These are phyloP conservation scores for Solanum lycopersicoides DNA, from an alignment of 257 asterid species.

Conservation along the genomic window DNA sequence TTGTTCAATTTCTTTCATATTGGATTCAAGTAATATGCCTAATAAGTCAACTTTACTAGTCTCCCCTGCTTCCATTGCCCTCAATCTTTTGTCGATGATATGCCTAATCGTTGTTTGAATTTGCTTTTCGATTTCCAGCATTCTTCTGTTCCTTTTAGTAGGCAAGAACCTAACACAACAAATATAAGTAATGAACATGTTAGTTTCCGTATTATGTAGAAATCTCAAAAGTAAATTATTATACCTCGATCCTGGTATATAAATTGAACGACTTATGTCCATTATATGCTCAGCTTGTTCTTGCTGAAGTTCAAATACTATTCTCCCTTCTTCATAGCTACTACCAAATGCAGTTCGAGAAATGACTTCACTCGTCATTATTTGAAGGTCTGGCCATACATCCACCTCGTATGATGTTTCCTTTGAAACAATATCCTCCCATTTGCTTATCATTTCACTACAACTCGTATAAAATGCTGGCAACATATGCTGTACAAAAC, in stretches of 20 bases:
- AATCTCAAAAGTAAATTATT: neutral
- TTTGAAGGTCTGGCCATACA: constrained; percentile 32
- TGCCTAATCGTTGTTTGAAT: constrained; percentile 6
- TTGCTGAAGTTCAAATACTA: constrained; percentile 26
- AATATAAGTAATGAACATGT: neutral
- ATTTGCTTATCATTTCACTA: constrained; percentile 21
- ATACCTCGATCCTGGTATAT: constrained; percentile 39
- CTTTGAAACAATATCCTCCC: constrained; percentile 16
- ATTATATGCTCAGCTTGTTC: constrained; percentile 24
- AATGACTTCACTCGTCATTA: constrained; percentile 21
- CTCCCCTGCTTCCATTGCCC: constrained; percentile 13
- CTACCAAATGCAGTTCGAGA: constrained; percentile 48
- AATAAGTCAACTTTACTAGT: neutral
- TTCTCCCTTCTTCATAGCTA: constrained; percentile 37
- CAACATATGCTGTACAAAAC: constrained; percentile 20
- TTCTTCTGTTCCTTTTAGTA: constrained; percentile 24
- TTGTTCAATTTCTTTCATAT: constrained; percentile 2
- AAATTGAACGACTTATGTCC: neutral
- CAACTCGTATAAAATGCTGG: constrained; percentile 27
- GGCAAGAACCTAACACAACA: constrained; percentile 20
- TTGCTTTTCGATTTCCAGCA: neutral
- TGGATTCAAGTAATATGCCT: constrained; percentile 11
- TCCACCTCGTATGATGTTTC: constrained; percentile 18
- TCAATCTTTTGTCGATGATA: constrained; percentile 22
- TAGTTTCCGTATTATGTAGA: neutral